Evolutionary conservation across 306 rosid species (phyloP).

Genomic region (Malus orientalis): DNA sequence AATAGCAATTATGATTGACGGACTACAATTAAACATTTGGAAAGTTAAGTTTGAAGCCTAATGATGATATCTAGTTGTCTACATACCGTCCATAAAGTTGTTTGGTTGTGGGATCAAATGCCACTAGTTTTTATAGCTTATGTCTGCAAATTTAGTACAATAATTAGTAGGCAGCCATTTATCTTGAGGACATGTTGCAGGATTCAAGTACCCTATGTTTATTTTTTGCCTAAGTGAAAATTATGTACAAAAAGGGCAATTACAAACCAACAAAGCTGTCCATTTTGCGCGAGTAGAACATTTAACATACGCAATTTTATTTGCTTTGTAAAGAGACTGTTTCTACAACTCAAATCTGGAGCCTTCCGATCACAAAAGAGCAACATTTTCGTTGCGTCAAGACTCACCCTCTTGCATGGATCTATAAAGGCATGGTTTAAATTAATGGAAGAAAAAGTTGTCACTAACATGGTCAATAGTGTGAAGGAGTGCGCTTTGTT

Average conservation of each 20-base stretch:
- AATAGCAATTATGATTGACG: background rate
- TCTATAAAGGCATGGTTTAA: background rate
- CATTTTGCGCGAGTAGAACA: too few relatives aligned
- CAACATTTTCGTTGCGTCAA: too few relatives aligned
- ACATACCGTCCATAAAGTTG: conserved; percentile 3
- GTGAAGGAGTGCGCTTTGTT: conserved; percentile 9
- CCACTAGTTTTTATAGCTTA: background rate
- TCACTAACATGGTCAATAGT: conserved; percentile 31
- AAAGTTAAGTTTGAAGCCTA: background rate
- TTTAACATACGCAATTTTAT: too few relatives aligned
- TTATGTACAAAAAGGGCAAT: too few relatives aligned
- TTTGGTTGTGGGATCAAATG: background rate
- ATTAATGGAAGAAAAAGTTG: conserved; percentile 2
- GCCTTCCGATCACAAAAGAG: too few relatives aligned
- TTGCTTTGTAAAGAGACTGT: too few relatives aligned
- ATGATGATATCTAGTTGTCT: background rate
- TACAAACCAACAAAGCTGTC: too few relatives aligned
- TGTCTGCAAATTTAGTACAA: background rate
- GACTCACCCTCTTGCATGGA: too few relatives aligned
- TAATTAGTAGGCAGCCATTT: background rate
- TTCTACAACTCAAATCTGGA: too few relatives aligned
- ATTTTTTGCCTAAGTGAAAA: background rate
- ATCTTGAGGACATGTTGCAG: background rate
- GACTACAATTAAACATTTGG: background rate
- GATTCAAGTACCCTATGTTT: background rate